Evolutionary conservation across 176 grass and related monocot genomes (phyloP).

Genomic region (Typha latifolia): DNA sequence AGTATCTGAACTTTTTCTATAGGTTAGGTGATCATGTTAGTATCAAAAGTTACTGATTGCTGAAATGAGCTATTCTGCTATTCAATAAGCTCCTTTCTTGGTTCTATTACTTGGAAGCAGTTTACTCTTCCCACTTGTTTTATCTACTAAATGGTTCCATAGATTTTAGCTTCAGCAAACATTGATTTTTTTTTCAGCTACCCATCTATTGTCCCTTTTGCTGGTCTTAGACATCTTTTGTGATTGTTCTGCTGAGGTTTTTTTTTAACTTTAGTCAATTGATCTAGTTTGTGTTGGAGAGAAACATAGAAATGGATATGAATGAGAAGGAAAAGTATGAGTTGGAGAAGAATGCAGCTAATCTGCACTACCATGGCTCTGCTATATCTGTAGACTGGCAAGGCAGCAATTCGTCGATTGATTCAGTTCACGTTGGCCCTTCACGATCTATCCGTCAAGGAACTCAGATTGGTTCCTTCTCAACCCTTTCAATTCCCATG

Average conservation of each 20-base stretch:
- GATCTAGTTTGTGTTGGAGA: background rate
- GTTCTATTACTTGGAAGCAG: background rate
- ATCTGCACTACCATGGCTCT: slow-evolving; percentile 18
- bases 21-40: background rate
- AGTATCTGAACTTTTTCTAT: background rate
- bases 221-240: background rate
- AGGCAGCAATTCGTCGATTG: slow-evolving; percentile 34
- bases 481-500: slow-evolving; percentile 30
- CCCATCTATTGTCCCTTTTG: slow-evolving; percentile 13
- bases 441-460: background rate
- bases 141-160: background rate
- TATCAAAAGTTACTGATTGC: background rate
- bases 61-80: background rate
- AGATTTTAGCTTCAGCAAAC: background rate
- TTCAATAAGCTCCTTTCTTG: background rate
- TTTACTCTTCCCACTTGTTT: background rate
- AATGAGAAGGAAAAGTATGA: slow-evolving; percentile 42
- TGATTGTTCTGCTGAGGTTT: background rate
- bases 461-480: slow-evolving; percentile 15
- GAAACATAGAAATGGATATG: slow-evolving; percentile 25
- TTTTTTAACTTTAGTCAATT: slow-evolving; percentile 3
- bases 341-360: slow-evolving; percentile 36
- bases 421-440: background rate
- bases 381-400: slow-evolving; percentile 45
- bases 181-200: slow-evolving; percentile 1